Conservation (phyloP, 2,329 filamentous ascomycete genomes). For the Aspergillus costaricaensis region DNA sequence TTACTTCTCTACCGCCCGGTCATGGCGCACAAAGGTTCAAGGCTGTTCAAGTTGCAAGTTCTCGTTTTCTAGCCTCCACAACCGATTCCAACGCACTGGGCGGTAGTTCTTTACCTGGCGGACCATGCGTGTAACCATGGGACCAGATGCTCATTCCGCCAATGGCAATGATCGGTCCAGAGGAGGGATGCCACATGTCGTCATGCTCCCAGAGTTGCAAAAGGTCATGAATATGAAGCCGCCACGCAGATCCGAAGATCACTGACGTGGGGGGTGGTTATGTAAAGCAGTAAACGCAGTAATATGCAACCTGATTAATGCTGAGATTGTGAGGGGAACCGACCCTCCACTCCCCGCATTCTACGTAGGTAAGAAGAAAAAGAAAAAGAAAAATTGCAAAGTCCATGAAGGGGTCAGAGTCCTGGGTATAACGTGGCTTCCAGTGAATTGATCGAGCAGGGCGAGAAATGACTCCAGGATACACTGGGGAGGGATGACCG, state of each 20-base stretch:
- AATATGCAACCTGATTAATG: not conserved
- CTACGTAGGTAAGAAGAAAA: not conserved
- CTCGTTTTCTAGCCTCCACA: not conserved
- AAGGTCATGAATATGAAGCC: conserved; percentile 8
- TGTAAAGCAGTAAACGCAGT: not conserved
- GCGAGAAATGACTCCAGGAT: not conserved
- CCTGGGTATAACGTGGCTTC: not conserved
- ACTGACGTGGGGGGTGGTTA: conserved; percentile 26
- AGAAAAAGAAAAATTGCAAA: not conserved
- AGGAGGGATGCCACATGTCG: conserved; percentile 13
- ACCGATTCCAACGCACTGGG: not conserved
- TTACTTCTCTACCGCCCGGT: not conserved
- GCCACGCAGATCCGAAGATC: conserved; percentile 31
- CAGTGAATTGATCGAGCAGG: not conserved
- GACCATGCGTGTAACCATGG: conserved; percentile 13
- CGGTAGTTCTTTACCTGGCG: conserved; percentile 1
- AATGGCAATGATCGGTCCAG: conserved; percentile 5
- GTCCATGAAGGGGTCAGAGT: not conserved
- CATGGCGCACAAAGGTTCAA: not conserved
- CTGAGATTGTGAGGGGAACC: not conserved
- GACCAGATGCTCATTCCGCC: not conserved
- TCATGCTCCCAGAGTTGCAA: conserved; percentile 14
- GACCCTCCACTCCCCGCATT: conserved; percentile 3
- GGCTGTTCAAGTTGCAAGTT: not conserved
- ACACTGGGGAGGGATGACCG: not conserved